Evolutionary conservation across 2,329 filamentous ascomycete genomes (phyloP).

Genomic region (Fusarium tricinctum): DNA sequence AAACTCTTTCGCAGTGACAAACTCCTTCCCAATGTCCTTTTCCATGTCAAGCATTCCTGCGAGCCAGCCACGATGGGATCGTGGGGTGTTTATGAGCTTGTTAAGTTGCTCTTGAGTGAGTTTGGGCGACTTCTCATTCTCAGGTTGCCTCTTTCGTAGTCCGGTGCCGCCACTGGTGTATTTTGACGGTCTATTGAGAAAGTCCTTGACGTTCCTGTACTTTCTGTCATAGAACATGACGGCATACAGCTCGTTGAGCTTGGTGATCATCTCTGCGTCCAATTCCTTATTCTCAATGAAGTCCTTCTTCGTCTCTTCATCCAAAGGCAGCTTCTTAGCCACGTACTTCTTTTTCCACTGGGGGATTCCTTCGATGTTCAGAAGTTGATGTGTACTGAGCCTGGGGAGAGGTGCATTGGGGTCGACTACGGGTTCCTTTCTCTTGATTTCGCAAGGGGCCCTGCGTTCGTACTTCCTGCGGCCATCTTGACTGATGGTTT

Average conservation of each 20-base stretch:
- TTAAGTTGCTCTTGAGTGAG: not conserved
- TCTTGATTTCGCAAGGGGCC: not conserved
- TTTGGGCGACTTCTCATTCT: not conserved
- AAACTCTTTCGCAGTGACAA: not conserved
- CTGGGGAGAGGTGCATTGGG: slow-evolving; percentile 13
- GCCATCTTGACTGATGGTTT: not conserved
- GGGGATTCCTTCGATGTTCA: slow-evolving; percentile 16
- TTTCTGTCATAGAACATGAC: not conserved
- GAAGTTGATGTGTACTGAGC: slow-evolving; percentile 11
- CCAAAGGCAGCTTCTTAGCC: not conserved
- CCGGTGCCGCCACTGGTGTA: not conserved
- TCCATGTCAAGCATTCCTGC: not conserved
- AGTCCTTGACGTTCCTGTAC: not conserved
- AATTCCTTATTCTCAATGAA: slow-evolving; percentile 8
- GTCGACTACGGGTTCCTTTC: not conserved
- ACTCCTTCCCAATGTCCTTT: not conserved
- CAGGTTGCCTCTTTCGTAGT: not conserved
- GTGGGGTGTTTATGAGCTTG: not conserved
- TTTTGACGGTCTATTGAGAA: not conserved
- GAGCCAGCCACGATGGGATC: not conserved
- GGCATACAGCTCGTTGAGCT: slow-evolving; percentile 23
- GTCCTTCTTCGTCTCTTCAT: slow-evolving; percentile 7
- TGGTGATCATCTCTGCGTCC: slow-evolving; percentile 8
- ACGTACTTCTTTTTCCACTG: not conserved
- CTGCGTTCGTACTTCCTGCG: not conserved